Percentiles rank a stretch among this genome's conserved stretches.
These are phyloP conservation scores for Boletus insuetus DNA, from an alignment of 768 basidiomycete genomes.

Conservation along the genomic window DNA sequence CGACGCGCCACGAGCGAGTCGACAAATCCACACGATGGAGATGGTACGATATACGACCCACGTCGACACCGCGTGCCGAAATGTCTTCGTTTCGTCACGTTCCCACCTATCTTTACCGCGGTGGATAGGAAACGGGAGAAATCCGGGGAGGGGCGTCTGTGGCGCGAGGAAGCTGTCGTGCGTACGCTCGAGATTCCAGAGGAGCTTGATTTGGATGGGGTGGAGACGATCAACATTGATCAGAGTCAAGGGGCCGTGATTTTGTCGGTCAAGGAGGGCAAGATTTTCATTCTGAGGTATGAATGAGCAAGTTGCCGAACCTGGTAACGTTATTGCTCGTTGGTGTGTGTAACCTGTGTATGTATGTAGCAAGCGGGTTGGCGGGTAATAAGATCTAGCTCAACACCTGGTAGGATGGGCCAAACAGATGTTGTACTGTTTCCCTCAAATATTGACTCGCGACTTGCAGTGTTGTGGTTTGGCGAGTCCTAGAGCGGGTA, in stretches of 20 bases:
- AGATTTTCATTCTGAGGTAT: constrained; percentile 73
- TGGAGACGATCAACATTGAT: constrained; percentile 78
- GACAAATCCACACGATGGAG: constrained; percentile 15
- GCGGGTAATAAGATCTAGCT: too few species aligned
- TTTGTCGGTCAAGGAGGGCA: constrained; percentile 62
- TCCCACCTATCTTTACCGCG: constrained; percentile 47
- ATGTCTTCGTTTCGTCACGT: constrained; percentile 67
- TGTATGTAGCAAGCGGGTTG: too few species aligned
- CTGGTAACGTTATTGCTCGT: not conserved
- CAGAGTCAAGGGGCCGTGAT: constrained; percentile 74
- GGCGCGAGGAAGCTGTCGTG: constrained; percentile 44
- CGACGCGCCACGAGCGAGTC: constrained; percentile 4
- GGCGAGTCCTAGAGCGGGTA: too few species aligned
- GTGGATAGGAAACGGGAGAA: constrained; percentile 18
- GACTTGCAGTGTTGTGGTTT: too few species aligned
- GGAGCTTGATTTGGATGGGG: constrained; percentile 59
- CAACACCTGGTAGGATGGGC: too few species aligned
- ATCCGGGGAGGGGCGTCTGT: constrained; percentile 13
- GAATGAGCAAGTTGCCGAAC: constrained; percentile 25
- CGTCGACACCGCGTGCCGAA: constrained; percentile 38
- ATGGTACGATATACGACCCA: constrained; percentile 22
- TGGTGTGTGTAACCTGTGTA: not conserved
- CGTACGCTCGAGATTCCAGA: constrained; percentile 62
- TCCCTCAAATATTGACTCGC: too few species aligned
- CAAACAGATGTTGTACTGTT: too few species aligned